Evolutionary conservation across 164 flowering plant species (phyloP).

Genomic region (Cinnamomum micranthum): DNA sequence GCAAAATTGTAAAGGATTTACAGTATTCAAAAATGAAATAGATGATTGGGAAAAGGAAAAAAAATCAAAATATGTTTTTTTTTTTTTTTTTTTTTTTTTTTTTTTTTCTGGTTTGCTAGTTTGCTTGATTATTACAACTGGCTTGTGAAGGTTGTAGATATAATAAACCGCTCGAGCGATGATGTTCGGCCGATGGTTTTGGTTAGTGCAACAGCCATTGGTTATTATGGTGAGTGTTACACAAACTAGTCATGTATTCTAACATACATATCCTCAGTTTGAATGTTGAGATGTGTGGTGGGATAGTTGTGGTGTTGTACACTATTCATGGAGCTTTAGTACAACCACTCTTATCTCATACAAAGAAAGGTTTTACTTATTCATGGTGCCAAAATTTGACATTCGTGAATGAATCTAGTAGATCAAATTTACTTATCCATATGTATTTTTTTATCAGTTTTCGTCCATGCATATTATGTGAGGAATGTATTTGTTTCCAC

Average conservation of each 20-base stretch:
- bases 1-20: not conserved
- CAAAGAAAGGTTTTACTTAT: too few species aligned
- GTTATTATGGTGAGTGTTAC: slow-evolving; percentile 80
- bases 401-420: too few species aligned
- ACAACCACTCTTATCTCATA: too few species aligned
- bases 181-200: slow-evolving; percentile 65
- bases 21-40: not conserved
- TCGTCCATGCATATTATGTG: too few species aligned
- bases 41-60: not conserved
- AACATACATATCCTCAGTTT: not conserved
- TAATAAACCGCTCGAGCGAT: slow-evolving; percentile 50
- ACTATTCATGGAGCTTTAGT: too few species aligned
- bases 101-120: not conserved
- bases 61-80: not conserved
- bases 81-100: not conserved
- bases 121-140: slow-evolving; percentile 8
- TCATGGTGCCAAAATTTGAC: too few species aligned
- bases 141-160: slow-evolving; percentile 68
- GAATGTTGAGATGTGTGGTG: not conserved
- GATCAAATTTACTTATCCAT: too few species aligned
- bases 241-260: not conserved
- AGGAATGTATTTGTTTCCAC: too few species aligned
- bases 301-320: too few species aligned
- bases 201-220: slow-evolving; percentile 94
- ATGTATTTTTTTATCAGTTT: too few species aligned